Percentiles rank a stretch among this genome's conserved stretches.
phyloP scores from a whole-genome alignment of 2,329 filamentous ascomycete genomes.

The Neobulgaria alba region DNA sequence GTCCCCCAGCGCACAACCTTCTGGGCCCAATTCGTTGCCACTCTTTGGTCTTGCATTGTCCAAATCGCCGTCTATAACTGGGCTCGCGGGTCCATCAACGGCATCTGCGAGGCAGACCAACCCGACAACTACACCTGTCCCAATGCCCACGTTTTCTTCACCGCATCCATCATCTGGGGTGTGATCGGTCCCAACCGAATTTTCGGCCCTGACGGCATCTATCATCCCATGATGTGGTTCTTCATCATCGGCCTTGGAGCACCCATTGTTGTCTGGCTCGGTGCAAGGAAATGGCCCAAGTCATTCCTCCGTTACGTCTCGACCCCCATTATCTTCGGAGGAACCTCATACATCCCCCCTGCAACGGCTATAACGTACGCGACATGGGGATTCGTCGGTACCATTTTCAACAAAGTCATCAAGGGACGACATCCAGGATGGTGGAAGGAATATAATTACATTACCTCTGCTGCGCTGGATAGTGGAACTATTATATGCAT shows the following conservation, averaged over 20 bases:
- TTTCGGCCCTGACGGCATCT: slow-evolving; percentile 52
- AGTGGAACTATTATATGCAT: slow-evolving; percentile 58
- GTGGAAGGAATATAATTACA: slow-evolving; percentile 74
- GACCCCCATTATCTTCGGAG: slow-evolving; percentile 60
- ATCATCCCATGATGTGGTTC: slow-evolving; percentile 59
- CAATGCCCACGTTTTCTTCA: slow-evolving; percentile 49
- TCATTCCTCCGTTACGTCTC: slow-evolving; percentile 57
- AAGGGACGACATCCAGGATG: slow-evolving; percentile 57
- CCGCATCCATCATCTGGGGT: slow-evolving; percentile 64
- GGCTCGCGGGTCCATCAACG: slow-evolving; percentile 50
- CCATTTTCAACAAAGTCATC: slow-evolving; percentile 61
- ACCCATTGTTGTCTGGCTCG: slow-evolving; percentile 52
- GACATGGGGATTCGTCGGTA: slow-evolving; percentile 39
- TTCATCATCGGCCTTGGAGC: slow-evolving; percentile 58
- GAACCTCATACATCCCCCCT: slow-evolving; percentile 54
- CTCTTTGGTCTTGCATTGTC: slow-evolving; percentile 56
- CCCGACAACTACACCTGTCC: slow-evolving; percentile 45
- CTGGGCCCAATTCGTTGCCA: slow-evolving; percentile 54
- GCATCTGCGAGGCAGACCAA: slow-evolving; percentile 50
- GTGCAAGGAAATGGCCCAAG: slow-evolving; percentile 49
- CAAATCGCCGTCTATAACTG: slow-evolving; percentile 58
- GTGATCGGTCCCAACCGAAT: slow-evolving; percentile 63
- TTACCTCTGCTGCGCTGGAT: slow-evolving; percentile 62
- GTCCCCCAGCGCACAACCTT: slow-evolving; percentile 59
- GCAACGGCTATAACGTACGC: slow-evolving; percentile 60